Conservation (phyloP, 306 rosid genomes). For the Cucumis sativus region Cucumber_9930_V3 NC_026655.2:1680501-1681000, state of each 20-base stretch:
- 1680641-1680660: too few relatives aligned
- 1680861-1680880: neutral
- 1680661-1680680: neutral
- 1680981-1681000: slow-evolving; percentile 72
- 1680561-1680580: neutral
- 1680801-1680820: neutral
- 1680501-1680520: neutral
- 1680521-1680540: too few relatives aligned
- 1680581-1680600: neutral
- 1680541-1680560: too few relatives aligned
- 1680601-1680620: neutral
- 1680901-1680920: neutral
- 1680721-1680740: neutral
- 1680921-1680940: neutral
- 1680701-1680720: neutral
- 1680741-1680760: neutral
- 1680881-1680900: neutral
- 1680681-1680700: neutral
- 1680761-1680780: neutral
- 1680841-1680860: neutral
- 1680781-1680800: neutral
- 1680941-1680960: slow-evolving; percentile 41
- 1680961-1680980: slow-evolving; percentile 82
- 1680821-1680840: neutral
- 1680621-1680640: neutral